A percentile compares a stretch with the other conserved stretches of the same genome.
These are phyloP conservation scores for Umbelopsis sp. DNA, from an alignment of 192 early-diverging fungal species.

Conservation along the genomic window DNA sequence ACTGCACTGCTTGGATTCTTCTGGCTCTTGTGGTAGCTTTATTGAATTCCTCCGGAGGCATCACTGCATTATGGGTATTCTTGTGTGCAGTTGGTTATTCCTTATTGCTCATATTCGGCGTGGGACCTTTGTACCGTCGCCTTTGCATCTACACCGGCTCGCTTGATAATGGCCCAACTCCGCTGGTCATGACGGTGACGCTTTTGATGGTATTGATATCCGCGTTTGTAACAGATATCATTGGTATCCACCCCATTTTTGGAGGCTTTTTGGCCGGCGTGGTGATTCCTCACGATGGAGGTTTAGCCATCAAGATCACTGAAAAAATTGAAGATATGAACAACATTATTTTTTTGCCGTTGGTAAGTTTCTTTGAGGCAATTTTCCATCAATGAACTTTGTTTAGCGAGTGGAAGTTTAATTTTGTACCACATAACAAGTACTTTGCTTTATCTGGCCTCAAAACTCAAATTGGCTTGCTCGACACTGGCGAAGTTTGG, in stretches of 20 bases:
- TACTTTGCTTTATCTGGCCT: conserved; percentile 95
- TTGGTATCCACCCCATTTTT: conserved; percentile 94
- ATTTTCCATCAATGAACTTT: background rate
- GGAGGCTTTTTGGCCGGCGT: conserved; percentile 89
- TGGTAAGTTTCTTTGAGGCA: conserved; percentile 49
- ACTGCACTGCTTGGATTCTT: conserved; percentile 84
- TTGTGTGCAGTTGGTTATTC: conserved; percentile 69
- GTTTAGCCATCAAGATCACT: conserved; percentile 84
- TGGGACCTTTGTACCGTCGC: conserved; percentile 64
- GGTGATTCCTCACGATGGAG: conserved; percentile 85
- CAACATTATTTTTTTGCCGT: conserved; percentile 82
- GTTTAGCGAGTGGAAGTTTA: background rate
- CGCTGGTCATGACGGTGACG: conserved; percentile 69
- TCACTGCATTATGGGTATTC: conserved; percentile 85
- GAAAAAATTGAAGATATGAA: conserved; percentile 94
- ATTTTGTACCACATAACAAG: conserved; percentile 31
- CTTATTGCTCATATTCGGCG: conserved; percentile 67
- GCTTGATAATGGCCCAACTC: conserved; percentile 56
- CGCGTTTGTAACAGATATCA: conserved; percentile 81
- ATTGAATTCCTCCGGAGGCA: conserved; percentile 69
- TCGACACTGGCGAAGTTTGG: conserved; percentile 75
- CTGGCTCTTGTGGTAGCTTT: conserved; percentile 85
- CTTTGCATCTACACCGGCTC: conserved; percentile 55
- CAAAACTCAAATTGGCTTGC: conserved; percentile 80
- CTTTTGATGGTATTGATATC: conserved; percentile 73